Percentiles rank a stretch among this genome's conserved stretches.
Conservation (phyloP, 176 grass and related monocot genomes). For the Aegilops tauschii region DNA sequence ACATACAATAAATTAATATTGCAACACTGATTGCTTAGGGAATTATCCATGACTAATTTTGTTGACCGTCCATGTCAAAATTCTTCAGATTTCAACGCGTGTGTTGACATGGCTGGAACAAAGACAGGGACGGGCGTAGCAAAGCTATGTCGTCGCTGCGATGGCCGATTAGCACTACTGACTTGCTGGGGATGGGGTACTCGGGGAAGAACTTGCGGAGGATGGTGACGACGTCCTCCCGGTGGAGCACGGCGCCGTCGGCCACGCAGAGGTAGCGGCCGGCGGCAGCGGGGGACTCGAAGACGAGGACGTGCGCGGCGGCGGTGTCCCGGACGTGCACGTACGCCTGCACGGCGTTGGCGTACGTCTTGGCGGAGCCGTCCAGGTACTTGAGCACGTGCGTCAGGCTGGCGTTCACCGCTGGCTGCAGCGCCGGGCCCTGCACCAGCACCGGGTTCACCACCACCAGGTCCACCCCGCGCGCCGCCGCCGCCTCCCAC, state of each 20-base stretch:
- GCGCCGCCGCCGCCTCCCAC: conserved; percentile 50
- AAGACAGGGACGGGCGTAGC: background rate
- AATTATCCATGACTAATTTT: no score
- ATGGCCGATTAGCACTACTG: background rate
- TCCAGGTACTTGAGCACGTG: conserved; percentile 83
- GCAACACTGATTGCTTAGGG: no score
- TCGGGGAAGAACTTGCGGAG: conserved; percentile 62
- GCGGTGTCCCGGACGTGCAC: conserved; percentile 79
- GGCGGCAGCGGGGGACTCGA: conserved; percentile 48
- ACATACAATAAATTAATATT: no score
- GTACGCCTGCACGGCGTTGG: conserved; percentile 87
- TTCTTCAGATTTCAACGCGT: background rate
- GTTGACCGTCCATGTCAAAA: no score
- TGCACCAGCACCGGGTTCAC: conserved; percentile 68
- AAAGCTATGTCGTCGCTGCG: background rate
- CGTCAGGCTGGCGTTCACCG: conserved; percentile 67
- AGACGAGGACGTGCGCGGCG: conserved; percentile 65
- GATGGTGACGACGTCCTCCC: conserved; percentile 62
- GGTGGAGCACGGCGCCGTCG: conserved; percentile 63
- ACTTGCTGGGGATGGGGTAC: conserved; percentile 67
- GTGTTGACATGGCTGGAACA: background rate
- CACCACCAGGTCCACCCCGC: conserved; percentile 57
- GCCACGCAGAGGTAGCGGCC: conserved; percentile 53
- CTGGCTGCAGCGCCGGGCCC: conserved; percentile 64
- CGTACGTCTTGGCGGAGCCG: conserved; percentile 52